Base-by-base conservation (phyloP, 2,329 filamentous ascomycete species). In the Colletotrichum agaves region DNA sequence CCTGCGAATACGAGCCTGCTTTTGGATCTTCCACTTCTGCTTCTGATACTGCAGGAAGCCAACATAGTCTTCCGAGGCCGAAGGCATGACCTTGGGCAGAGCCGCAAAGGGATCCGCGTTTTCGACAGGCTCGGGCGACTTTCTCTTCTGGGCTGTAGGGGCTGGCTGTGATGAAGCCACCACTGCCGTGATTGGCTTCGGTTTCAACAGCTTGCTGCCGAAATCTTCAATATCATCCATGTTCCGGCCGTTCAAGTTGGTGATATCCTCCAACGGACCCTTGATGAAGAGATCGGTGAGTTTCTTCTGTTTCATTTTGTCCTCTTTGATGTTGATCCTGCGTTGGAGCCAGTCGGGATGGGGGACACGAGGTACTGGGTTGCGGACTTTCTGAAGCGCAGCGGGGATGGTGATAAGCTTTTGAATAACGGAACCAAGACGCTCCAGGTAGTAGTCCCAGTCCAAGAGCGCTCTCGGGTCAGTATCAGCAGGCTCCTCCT, bases 361-460 rank as follows among this genome's bases (percentile, higher is more conserved):
- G 6, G 92, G 86, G 12, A 99, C 93, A 71, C 97, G 87, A 13
- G 96, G 97, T 1, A 98, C 95, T 0, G 96, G 96, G 75, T 99
- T 99, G 61, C 91, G 88, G 62, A 99, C 87, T 80, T 97, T 98
- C 77, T 99, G 96, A 57, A 99, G 84, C 3, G 97, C 96, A 15
- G 96, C 97, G 2, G 96, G 96, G 72, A 99, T 99, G 1, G 97
- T 99, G 76, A 99, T 97, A 62, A 99, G 88, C 78, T 99, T 99
- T 80, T 99, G 96, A 58, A 99, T 97, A 62, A 99, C 96, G 0
- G 95, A 98, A 0, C 94, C 95, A 19, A 99, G 84, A 81, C 96
- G 93, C 75, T 99, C 97, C 2, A 94, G 85, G 77, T 99, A 99
- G 79, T 99, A 99, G 72, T 94, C 88, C 96, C 96, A 99, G 78